Evolutionary conservation across 306 rosid species (phyloP).

Genomic region (Prunus fruticosa): DNA sequence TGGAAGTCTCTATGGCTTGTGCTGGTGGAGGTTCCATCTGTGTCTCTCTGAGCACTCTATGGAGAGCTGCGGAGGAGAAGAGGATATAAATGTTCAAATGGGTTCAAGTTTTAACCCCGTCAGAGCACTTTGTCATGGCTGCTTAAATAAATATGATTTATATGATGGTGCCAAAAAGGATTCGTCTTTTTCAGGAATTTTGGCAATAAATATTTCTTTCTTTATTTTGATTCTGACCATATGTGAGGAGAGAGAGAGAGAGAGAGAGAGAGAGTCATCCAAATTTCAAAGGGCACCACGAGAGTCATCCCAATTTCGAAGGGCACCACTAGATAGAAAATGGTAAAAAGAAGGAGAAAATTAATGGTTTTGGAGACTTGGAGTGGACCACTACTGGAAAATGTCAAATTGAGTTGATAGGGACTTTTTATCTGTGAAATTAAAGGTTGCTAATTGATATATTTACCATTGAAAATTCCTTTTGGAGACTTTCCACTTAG

Average conservation of each 20-base stretch:
- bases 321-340: background rate
- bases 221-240: background rate
- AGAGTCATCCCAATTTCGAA: too few relatives aligned
- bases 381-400: slow-evolving; percentile 7
- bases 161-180: slow-evolving; percentile 5
- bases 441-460: too few relatives aligned
- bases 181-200: background rate
- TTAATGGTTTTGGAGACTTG: background rate
- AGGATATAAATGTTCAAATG: background rate
- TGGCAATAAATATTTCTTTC: background rate
- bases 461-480: too few relatives aligned
- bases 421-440: background rate
- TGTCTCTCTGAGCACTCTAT: slow-evolving; percentile 4
- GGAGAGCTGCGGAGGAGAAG: background rate
- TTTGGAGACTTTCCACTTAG: background rate
- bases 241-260: background rate
- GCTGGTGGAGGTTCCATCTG: slow-evolving; percentile 72
- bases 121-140: background rate
- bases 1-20: slow-evolving; percentile 56
- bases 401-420: background rate
- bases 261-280: too few relatives aligned
- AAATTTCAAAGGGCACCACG: too few relatives aligned
- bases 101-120: slow-evolving; percentile 1
- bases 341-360: background rate
- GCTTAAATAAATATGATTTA: background rate